A percentile compares a stretch with the other conserved stretches of the same genome.
phyloP scores from a whole-genome alignment of 305 asterid genomes.

The Nicotiana rustica region DNA sequence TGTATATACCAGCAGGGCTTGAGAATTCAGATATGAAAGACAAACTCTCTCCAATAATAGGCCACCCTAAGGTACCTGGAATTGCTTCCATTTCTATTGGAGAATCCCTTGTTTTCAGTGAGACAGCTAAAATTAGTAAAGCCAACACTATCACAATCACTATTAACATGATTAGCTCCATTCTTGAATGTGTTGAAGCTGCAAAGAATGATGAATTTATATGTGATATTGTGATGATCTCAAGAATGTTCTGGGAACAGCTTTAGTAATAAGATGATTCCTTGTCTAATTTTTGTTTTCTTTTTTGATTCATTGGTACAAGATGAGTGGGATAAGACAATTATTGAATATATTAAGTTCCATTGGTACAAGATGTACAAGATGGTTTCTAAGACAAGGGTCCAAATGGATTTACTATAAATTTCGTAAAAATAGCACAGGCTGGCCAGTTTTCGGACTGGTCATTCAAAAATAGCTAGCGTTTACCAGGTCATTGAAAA shows the following conservation, averaged over 20 bases:
- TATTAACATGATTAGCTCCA: conserved; percentile 46
- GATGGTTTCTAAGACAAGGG: not conserved
- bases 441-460: too few relatives aligned
- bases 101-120: conserved; percentile 54
- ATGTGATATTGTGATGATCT: conserved; percentile 12
- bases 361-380: not conserved
- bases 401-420: not conserved
- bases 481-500: too few relatives aligned
- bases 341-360: not conserved
- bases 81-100: conserved; percentile 65
- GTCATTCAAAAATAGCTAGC: too few relatives aligned
- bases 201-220: conserved; percentile 17
- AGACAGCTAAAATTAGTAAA: conserved; percentile 47
- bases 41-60: conserved; percentile 75
- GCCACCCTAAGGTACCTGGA: conserved; percentile 87
- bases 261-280: not conserved
- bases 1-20: conserved; percentile 68
- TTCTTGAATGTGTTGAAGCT: conserved; percentile 25
- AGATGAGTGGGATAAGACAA: not conserved
- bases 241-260: conserved; percentile 30
- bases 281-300: not conserved
- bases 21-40: conserved; percentile 71
- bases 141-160: conserved; percentile 44
- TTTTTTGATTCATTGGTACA: too few relatives aligned
- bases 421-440: too few relatives aligned